Evolutionary conservation across 768 basidiomycete species (phyloP).

Genomic region (Gloeophyllum trabeum): DNA sequence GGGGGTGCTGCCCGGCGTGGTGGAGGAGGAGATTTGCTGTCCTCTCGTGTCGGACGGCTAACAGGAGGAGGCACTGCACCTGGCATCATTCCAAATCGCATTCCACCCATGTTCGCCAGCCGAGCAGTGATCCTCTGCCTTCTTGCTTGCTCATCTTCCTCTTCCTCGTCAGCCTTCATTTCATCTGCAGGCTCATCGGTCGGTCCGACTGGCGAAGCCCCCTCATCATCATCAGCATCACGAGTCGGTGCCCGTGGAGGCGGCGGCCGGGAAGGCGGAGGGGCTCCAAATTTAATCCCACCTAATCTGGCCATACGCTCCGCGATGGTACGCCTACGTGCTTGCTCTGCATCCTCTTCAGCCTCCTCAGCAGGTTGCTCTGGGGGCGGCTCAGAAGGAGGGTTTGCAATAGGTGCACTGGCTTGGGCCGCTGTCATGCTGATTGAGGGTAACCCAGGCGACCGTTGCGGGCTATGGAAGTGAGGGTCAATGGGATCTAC

Average conservation of each 20-base stretch:
- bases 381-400: slow-evolving; percentile 5
- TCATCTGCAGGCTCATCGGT: not conserved
- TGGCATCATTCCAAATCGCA: slow-evolving; percentile 47
- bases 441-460: slow-evolving; percentile 9
- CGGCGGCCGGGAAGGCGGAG: slow-evolving; percentile 33
- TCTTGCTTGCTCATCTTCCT: slow-evolving; percentile 53
- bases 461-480: slow-evolving; percentile 39
- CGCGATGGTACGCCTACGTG: slow-evolving; percentile 63
- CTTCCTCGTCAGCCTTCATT: slow-evolving; percentile 19
- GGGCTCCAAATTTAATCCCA: slow-evolving; percentile 72
- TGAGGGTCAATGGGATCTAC: slow-evolving; percentile 61
- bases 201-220: slow-evolving; percentile 2
- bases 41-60: not conserved
- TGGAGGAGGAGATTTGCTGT: slow-evolving; percentile 9
- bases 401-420: no score
- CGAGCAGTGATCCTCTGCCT: slow-evolving; percentile 42
- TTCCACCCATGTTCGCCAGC: slow-evolving; percentile 43
- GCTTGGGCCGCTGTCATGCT: slow-evolving; percentile 1
- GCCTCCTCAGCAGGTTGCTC: slow-evolving; percentile 19
- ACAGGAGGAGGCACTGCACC: slow-evolving; percentile 10
- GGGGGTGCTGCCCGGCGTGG: slow-evolving; percentile 19
- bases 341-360: slow-evolving; percentile 31
- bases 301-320: slow-evolving; percentile 94
- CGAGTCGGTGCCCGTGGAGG: slow-evolving; percentile 18
- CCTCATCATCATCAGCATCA: slow-evolving; percentile 10